Conservation (phyloP, 805 yeast species). For the Hanseniaspora meyeri region DNA sequence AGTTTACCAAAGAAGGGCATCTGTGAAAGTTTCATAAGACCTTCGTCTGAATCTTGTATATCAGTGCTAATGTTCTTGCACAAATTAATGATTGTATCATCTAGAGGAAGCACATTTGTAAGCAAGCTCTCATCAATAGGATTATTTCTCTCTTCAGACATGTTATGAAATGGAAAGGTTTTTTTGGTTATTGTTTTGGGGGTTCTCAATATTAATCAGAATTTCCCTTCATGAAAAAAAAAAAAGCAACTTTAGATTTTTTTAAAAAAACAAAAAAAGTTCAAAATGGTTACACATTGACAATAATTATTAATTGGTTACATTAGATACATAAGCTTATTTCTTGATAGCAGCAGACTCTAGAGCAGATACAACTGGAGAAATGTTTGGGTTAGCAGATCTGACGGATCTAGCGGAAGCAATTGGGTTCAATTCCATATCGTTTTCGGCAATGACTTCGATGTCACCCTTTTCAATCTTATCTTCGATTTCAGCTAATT, state of each 20-base stretch:
- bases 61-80: not conserved
- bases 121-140: not conserved
- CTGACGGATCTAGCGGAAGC: not conserved
- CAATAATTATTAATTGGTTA: not conserved
- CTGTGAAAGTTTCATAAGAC: not conserved
- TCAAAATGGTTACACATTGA: too few relatives aligned
- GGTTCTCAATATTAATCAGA: not conserved
- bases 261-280: too few relatives aligned
- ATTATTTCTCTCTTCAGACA: not conserved
- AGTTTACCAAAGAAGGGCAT: conserved; percentile 1
- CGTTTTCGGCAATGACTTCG: not conserved
- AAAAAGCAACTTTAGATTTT: not conserved
- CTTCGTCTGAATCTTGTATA: not conserved
- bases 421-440: conserved; percentile 11
- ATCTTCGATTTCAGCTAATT: not conserved
- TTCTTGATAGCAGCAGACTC: conserved; percentile 9
- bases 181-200: not conserved
- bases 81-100: not conserved
- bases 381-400: not conserved
- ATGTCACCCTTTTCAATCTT: not conserved
- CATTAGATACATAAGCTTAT: not conserved
- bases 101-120: not conserved
- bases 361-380: conserved; percentile 12
- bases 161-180: not conserved
- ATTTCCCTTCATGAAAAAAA: too few relatives aligned